Evolutionary conservation across 2,329 filamentous ascomycete genomes (phyloP).

Genomic region (Fusarium circinatum): DNA sequence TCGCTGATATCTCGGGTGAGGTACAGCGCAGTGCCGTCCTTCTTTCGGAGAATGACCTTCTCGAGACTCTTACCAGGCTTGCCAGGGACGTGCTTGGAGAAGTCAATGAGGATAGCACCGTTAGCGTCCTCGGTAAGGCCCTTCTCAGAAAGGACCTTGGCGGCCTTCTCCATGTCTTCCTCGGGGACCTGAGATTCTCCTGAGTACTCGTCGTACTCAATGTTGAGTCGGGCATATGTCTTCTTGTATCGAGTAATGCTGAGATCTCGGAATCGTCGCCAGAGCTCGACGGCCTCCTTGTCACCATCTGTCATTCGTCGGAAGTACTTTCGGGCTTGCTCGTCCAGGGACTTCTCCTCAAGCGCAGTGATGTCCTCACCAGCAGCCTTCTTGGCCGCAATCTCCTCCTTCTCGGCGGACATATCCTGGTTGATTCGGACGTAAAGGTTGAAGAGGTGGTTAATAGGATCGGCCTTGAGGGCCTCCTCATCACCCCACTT

Average conservation of each 20-base stretch:
- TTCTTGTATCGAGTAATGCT: slow-evolving; percentile 74
- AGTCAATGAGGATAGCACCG: slow-evolving; percentile 79
- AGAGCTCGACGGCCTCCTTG: slow-evolving; percentile 66
- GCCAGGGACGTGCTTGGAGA: slow-evolving; percentile 72
- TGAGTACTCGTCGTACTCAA: slow-evolving; percentile 75
- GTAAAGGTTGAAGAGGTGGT: slow-evolving; percentile 85
- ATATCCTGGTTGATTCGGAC: slow-evolving; percentile 79
- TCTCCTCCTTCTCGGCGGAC: slow-evolving; percentile 72
- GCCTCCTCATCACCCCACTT: slow-evolving; percentile 79
- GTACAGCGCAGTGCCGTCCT: slow-evolving; percentile 80
- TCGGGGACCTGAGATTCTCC: slow-evolving; percentile 79
- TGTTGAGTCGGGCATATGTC: slow-evolving; percentile 76
- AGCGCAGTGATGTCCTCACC: slow-evolving; percentile 61
- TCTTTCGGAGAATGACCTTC: slow-evolving; percentile 76
- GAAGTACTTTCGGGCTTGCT: slow-evolving; percentile 79
- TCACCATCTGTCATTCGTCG: slow-evolving; percentile 77
- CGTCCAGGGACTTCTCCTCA: slow-evolving; percentile 70
- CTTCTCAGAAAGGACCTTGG: slow-evolving; percentile 70
- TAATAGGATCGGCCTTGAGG: slow-evolving; percentile 78
- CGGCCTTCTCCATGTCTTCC: slow-evolving; percentile 72
- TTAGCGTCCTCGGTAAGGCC: slow-evolving; percentile 74
- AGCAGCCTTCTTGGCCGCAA: slow-evolving; percentile 65
- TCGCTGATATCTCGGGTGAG: slow-evolving; percentile 83
- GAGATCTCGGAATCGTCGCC: slow-evolving; percentile 73
- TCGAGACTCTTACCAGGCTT: slow-evolving; percentile 76